Evolutionary conservation across 139 green algal genomes (phyloP).

Genomic region (Micractinium conductrix): DNA sequence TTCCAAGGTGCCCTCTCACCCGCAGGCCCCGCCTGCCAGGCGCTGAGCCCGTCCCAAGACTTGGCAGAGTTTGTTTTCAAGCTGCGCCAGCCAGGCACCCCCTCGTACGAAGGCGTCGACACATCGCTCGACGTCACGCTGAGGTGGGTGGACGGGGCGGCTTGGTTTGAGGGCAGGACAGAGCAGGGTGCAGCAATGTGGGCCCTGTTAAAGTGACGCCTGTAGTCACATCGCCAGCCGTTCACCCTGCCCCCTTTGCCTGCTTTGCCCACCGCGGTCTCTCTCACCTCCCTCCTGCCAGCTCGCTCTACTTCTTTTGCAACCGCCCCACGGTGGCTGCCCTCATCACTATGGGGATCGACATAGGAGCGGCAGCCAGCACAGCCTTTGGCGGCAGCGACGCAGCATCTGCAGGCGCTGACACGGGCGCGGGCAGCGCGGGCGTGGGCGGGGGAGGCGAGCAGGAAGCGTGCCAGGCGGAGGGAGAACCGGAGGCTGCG

Average conservation of each 20-base stretch:
- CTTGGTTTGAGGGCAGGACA: too few relatives aligned
- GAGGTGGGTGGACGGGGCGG: conserved; percentile 7
- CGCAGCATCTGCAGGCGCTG: conserved; percentile 44
- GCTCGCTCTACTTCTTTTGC: conserved; percentile 78
- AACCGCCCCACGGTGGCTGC: conserved; percentile 91
- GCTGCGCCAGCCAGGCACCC: conserved; percentile 16
- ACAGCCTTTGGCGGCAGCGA: neutral
- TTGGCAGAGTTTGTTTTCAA: conserved; percentile 53
- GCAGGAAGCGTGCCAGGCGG: neutral
- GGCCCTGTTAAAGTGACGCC: neutral
- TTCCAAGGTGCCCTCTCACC: too few relatives aligned
- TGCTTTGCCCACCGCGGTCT: neutral
- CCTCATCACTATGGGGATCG: conserved; percentile 82
- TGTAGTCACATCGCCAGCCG: too few relatives aligned
- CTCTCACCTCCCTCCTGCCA: neutral
- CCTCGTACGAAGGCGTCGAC: conserved; percentile 57
- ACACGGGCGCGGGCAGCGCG: neutral
- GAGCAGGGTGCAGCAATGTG: neutral
- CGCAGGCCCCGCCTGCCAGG: neutral
- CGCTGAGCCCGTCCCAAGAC: neutral
- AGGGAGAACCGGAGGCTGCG: neutral
- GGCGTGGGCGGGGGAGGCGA: neutral
- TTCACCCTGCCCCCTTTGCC: too few relatives aligned
- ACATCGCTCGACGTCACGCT: conserved; percentile 73
- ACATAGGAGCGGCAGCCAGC: conserved; percentile 61